Evolutionary conservation across 2,329 filamentous ascomycete species (phyloP).

Genomic region (Aspergillus arachidicola): DNA sequence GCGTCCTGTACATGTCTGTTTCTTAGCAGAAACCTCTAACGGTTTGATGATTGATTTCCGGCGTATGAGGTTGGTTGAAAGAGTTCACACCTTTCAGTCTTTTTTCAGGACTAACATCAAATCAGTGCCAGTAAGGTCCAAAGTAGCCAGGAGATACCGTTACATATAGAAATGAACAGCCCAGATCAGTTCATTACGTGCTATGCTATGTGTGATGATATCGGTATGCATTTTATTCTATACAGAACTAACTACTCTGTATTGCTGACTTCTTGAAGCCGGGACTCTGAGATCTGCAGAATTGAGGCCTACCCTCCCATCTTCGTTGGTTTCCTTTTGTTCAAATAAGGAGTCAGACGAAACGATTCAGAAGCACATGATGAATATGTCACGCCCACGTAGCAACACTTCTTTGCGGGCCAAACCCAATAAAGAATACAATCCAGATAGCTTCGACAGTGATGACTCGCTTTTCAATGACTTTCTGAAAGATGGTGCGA

Average conservation of each 20-base stretch:
- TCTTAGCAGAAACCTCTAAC: constrained; percentile 72
- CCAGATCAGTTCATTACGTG: constrained; percentile 64
- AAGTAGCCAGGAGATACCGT: constrained; percentile 62
- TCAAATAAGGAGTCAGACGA: constrained; percentile 18
- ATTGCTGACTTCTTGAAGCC: constrained; percentile 42
- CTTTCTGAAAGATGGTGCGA: constrained; percentile 48
- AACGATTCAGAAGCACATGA: constrained; percentile 14
- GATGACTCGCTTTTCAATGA: constrained; percentile 57
- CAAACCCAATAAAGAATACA: constrained; percentile 13
- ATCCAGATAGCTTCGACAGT: constrained; percentile 56
- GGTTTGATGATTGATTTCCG: constrained; percentile 71
- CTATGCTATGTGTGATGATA: constrained; percentile 80
- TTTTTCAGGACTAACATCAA: not conserved
- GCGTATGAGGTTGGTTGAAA: constrained; percentile 53
- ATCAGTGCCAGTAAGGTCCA: constrained; percentile 65
- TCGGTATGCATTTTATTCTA: constrained; percentile 54
- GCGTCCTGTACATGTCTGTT: constrained; percentile 69
- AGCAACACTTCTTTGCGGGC: constrained; percentile 23
- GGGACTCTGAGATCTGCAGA: constrained; percentile 59
- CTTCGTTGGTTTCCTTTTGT: constrained; percentile 45
- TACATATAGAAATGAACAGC: constrained; percentile 59
- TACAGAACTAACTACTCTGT: not conserved
- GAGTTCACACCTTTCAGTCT: not conserved
- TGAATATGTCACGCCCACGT: constrained; percentile 18
- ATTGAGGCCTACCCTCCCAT: constrained; percentile 53